Evolutionary conservation across 2,329 filamentous ascomycete genomes (phyloP), one percentile per base, ranked within the genome.

Genomic region (Ambrosiella xylebori): DNA sequence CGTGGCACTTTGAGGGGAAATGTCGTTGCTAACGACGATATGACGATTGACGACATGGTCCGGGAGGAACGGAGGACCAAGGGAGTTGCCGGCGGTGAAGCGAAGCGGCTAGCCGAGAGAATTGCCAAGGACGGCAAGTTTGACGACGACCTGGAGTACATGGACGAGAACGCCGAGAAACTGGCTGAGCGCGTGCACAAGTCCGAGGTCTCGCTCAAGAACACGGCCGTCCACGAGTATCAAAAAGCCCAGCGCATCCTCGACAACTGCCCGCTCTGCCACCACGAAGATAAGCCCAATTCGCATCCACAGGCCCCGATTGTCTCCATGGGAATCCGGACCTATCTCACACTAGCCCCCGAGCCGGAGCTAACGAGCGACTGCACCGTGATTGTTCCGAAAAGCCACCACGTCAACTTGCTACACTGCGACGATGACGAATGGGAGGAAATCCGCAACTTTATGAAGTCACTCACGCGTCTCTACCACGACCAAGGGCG

Each of bases 371-470:
- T 98, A 49, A 86, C 80, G 63, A 78, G 86, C 54, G 88, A 88
- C 51, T 85, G 89, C 54, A 87, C 90, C 6, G 84, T 93, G 59
- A 93, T 98, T 61, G 88, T 90, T 2, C 93, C 93, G 5, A 81
- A 93, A 19, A 81, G 89, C 64, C 93, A 98, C 68, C 84, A 84
- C 56, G 82, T 77, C 27, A 98, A 97, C 68, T 80, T 98, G 0
- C 74, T 98, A n/a, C 91, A 96, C 69, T 98, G 93, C 69, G 91
- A 97, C 69, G 91, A 98, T 66, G 93, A 98, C 67, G 93, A 98
- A 68, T 98, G 94, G 94, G 93, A 98, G 67, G 93, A 98, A 70
- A 84, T 98, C 5, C 86, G 93, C 64, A 98, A 98, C 69, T 98
- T 98, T 68, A 97, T 97, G 91, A 98, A 98, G 73, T 86, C 82